These are phyloP conservation scores for Magnaporthiopsis poae DNA, from an alignment of 2,329 filamentous ascomycete species.

Conservation along the genomic window DNA sequence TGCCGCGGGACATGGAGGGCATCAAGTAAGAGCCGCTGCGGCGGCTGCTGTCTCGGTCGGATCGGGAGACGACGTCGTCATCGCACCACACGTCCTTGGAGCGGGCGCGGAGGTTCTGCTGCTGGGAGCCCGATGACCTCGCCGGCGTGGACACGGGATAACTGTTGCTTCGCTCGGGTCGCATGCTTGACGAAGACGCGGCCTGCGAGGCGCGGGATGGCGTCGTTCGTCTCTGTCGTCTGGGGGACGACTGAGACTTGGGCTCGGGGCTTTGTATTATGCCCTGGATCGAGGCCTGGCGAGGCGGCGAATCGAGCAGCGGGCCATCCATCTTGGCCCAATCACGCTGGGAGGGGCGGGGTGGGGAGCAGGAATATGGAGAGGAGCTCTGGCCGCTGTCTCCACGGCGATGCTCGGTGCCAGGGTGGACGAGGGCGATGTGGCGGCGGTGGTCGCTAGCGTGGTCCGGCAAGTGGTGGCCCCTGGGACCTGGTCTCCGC, in stretches of 20 bases:
- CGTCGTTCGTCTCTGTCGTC: slow-evolving; percentile 11
- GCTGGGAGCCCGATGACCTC: slow-evolving; percentile 15
- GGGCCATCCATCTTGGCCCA: slow-evolving; percentile 19
- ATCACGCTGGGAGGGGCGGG: slow-evolving; percentile 14
- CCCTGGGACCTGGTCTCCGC: not conserved
- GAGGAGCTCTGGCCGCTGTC: slow-evolving; percentile 13
- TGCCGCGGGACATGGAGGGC: slow-evolving; percentile 27
- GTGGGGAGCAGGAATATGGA: slow-evolving; percentile 11
- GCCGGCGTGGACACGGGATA: slow-evolving; percentile 14
- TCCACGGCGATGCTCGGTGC: not conserved
- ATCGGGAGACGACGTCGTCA: slow-evolving; percentile 17
- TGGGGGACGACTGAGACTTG: slow-evolving; percentile 13
- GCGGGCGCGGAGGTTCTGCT: slow-evolving; percentile 10
- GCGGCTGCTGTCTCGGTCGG: slow-evolving; percentile 17
- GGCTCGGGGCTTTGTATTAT: slow-evolving; percentile 17
- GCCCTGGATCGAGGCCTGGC: slow-evolving; percentile 17
- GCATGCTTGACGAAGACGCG: slow-evolving; percentile 19
- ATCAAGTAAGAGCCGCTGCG: slow-evolving; percentile 21
- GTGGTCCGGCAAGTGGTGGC: slow-evolving; percentile 13
- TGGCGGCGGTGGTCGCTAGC: not conserved
- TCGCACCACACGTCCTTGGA: slow-evolving; percentile 13
- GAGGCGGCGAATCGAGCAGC: slow-evolving; percentile 20
- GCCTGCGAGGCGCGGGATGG: slow-evolving; percentile 13
- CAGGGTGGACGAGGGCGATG: not conserved
- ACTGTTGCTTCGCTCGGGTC: slow-evolving; percentile 14